Evolutionary conservation across 805 yeast species (phyloP), one percentile per base, ranked within the genome.

Genomic region (Lipomyces chichibuensis): DNA sequence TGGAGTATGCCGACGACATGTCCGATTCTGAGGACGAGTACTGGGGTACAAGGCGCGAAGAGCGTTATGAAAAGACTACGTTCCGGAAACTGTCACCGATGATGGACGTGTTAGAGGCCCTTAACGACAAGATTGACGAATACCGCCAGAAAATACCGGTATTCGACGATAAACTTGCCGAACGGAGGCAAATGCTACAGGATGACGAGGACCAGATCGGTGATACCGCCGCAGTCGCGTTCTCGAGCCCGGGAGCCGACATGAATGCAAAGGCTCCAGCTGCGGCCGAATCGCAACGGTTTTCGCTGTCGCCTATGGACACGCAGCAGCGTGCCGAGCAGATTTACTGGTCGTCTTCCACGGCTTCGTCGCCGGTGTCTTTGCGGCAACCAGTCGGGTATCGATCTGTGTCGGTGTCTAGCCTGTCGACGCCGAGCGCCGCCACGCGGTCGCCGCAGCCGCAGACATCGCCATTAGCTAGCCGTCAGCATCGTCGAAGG

Each of bases 21-120:
- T 67, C 70, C n/a, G 64, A 60, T 39, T 60, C 62, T 11, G 70
- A 64, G 11, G 71, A 69, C 35, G 71, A 69, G 46, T 69, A 62
- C 43, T 69, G 71, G 71, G 69, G 69, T 25, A 59, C 61, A 13
- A 46, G 13, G 35, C 51, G 64, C 2, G 54, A 39, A 5, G 67
- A 65, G 9, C 62, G 65, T n/a, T 17, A 49, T 20, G 64, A 60
- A 17, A 27, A 57, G 23, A 63, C 62, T 7, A n/a, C 57, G 14
- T 49, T 69, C 17, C 33, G 33, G 33, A n/a, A 20, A 8, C 17
- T 69, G 17, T 69, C 70, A 32, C 67, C 67, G 13, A 51, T 60
- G 62, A 63, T 69, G 71, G 60, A 57, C 23, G 57, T 62, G 20
- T 20, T 69, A 27, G n/a, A 23, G 63, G n/a, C 20, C 20, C 62